A percentile compares a stretch with the other conserved stretches of the same genome.
phyloP scores from a whole-genome alignment of 2,329 filamentous ascomycete species.

The Aspergillus persii region DNA sequence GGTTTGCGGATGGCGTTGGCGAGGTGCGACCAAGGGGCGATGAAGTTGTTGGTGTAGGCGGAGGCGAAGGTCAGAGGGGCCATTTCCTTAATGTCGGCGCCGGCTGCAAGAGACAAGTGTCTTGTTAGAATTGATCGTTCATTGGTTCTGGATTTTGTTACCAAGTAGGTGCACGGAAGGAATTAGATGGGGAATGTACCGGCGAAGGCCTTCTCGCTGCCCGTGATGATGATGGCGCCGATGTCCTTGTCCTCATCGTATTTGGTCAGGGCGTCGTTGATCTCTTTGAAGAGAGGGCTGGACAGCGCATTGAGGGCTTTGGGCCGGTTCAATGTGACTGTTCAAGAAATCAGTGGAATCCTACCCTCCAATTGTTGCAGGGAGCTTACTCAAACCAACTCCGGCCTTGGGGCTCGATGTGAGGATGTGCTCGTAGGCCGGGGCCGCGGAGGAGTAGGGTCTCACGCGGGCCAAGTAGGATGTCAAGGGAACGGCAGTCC shows the following conservation, averaged over 20 bases:
- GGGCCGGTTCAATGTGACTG: conserved; percentile 89
- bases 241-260: conserved; percentile 70
- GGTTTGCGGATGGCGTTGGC: conserved; percentile 86
- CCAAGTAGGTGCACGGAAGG: no score
- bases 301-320: conserved; percentile 94
- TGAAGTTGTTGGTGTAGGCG: conserved; percentile 88
- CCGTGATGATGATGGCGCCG: conserved; percentile 79
- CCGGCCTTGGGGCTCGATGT: conserved; percentile 82
- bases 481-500: conserved; percentile 41
- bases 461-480: conserved; percentile 36
- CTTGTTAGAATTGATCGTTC: conserved; percentile 1
- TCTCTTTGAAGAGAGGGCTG: conserved; percentile 84
- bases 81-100: conserved; percentile 99
- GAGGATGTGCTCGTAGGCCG: conserved; percentile 75
- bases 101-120: conserved; percentile 52
- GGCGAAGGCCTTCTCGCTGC: conserved; percentile 85
- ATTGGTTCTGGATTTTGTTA: no score
- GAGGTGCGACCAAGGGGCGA: conserved; percentile 88
- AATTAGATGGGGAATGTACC: conserved; percentile 30
- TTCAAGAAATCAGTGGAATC: neutral
- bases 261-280: conserved; percentile 72
- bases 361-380: neutral
- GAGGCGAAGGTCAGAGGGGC: conserved; percentile 82
- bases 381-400: conserved; percentile 73
- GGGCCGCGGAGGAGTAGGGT: conserved; percentile 42